A percentile compares a stretch with the other conserved stretches of the same genome.
phyloP scores from a whole-genome alignment of 2,329 filamentous ascomycete genomes.

The Seiridium unicorne region DNA sequence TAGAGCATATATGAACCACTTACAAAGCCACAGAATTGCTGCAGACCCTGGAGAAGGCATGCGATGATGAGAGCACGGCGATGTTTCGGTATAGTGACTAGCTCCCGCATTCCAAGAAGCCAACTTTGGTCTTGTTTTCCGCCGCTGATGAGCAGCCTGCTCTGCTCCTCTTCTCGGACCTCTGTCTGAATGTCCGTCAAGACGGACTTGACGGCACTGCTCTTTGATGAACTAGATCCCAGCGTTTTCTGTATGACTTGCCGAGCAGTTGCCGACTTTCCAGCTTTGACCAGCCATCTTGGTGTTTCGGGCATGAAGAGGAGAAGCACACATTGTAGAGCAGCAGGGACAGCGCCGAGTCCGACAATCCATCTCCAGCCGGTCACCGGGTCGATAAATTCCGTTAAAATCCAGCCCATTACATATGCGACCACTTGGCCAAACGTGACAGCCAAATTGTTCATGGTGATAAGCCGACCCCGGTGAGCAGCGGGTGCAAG shows the following conservation, averaged over 20 bases:
- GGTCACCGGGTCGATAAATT: conserved; percentile 44
- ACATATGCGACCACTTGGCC: conserved; percentile 90
- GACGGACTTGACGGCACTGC: conserved; percentile 53
- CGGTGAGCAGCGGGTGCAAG: conserved; percentile 73
- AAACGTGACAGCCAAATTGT: conserved; percentile 78
- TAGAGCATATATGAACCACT: not conserved
- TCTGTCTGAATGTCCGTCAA: conserved; percentile 72
- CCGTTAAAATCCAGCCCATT: conserved; percentile 73
- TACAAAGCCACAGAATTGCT: conserved; percentile 80
- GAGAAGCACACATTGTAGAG: conserved; percentile 67
- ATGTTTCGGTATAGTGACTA: conserved; percentile 60
- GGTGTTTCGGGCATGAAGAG: conserved; percentile 83
- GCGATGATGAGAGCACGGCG: conserved; percentile 78
- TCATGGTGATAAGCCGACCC: conserved; percentile 78
- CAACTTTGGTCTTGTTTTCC: conserved; percentile 28
- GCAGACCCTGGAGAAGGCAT: conserved; percentile 80
- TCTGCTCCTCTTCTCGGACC: conserved; percentile 66
- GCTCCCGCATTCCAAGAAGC: conserved; percentile 49
- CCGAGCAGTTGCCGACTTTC: conserved; percentile 59
- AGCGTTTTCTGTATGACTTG: conserved; percentile 60
- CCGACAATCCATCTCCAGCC: conserved; percentile 95
- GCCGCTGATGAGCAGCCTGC: conserved; percentile 35
- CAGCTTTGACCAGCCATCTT: conserved; percentile 76
- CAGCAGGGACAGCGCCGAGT: conserved; percentile 74
- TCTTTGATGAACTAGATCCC: conserved; percentile 39